Evolutionary conservation across 2,329 filamentous ascomycete genomes (phyloP).

Genomic region (Pseudonectria foliicola): DNA sequence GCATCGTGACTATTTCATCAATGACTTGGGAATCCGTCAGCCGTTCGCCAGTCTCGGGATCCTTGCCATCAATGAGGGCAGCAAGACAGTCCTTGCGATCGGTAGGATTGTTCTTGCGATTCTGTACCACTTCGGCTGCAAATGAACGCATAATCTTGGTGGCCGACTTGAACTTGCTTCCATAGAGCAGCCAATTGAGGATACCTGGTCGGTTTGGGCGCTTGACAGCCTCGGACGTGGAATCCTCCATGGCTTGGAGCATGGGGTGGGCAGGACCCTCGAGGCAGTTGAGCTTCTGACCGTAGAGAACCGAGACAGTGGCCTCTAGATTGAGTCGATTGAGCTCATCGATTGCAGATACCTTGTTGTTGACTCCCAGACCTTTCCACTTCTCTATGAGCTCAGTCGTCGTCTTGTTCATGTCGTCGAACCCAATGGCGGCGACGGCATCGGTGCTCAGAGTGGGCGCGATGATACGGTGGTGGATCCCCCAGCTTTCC

Average conservation of each 20-base stretch:
- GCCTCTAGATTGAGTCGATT: slow-evolving; percentile 47
- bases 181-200: slow-evolving; percentile 46
- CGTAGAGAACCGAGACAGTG: slow-evolving; percentile 42
- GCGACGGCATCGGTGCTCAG: slow-evolving; percentile 29
- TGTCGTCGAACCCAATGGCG: slow-evolving; percentile 34
- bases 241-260: slow-evolving; percentile 46
- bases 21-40: slow-evolving; percentile 55
- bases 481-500: slow-evolving; percentile 41
- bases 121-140: slow-evolving; percentile 49
- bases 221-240: slow-evolving; percentile 49
- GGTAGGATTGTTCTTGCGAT: slow-evolving; percentile 45
- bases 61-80: slow-evolving; percentile 50
- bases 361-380: slow-evolving; percentile 27
- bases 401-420: slow-evolving; percentile 42
- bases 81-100: slow-evolving; percentile 55
- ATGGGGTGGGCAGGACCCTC: slow-evolving; percentile 39
- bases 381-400: slow-evolving; percentile 43
- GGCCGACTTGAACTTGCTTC: slow-evolving; percentile 45
- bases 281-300: slow-evolving; percentile 42
- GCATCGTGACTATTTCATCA: slow-evolving; percentile 63
- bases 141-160: slow-evolving; percentile 48
- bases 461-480: slow-evolving; percentile 44
- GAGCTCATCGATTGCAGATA: slow-evolving; percentile 42
- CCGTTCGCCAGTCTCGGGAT: slow-evolving; percentile 52
- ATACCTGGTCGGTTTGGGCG: slow-evolving; percentile 44